Evolutionary conservation across 805 yeast genomes (phyloP), one percentile per base, ranked within the genome.

Genomic region (Hanseniaspora taiwanica): DNA sequence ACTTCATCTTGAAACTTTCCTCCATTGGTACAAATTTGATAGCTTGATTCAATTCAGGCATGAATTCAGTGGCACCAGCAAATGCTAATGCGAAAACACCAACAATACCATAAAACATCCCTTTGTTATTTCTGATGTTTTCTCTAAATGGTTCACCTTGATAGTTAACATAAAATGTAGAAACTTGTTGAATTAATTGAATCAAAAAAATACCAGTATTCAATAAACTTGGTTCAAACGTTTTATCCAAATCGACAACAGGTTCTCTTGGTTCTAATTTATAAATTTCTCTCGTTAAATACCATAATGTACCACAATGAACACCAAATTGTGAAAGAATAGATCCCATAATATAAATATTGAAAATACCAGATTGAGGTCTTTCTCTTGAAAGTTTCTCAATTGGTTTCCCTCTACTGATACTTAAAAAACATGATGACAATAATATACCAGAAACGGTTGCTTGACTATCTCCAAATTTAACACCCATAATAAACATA

Each of bases 381-480:
- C 98, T 80, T 60, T 85, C 83, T 60, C 81, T 83, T 6, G 95
- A 83, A 47, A 91, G 69, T 60, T 85, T 81, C 46, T 89, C 82
- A 41, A 87, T 65, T 24, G 97, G 89, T 52, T 78, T 80, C 56
- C 96, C 96, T 55, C 95, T 80, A 16, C 96, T 87, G 53, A 91
- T 85, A 39, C 94, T 83, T 60, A 86, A 71, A 76, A 91, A 91
- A 69, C 98, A 91, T 46, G 86, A 91, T 44, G 94, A 79, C 58
- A 91, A 69, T 53, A 91, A 70, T 47, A 91, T 59, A 45, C 98
- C 98, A n/a, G 95, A 83, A 40, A 82, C 80, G 16, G 97, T 89
- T n/a, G 94, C 85, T 68, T 91, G 98, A 24, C 85, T 93, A 63
- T 91, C 98, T 53, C 98, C 96, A 60, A 89, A 85, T 64, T 91